Conservation (phyloP, 805 yeast species). For the Candida michaelii region DNA sequence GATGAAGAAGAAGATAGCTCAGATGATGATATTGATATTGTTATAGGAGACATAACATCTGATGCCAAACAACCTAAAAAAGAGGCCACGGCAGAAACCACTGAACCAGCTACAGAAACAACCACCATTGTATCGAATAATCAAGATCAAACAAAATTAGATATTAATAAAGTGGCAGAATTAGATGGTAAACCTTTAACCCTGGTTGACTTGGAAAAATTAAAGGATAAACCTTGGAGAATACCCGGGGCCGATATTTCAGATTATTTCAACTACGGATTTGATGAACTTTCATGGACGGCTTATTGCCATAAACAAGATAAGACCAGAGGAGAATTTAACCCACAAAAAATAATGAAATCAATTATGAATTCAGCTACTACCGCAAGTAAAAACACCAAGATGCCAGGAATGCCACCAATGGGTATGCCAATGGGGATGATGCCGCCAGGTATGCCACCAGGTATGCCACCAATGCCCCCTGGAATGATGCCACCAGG, state of each 20-base stretch:
- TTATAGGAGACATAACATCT: constrained; percentile 50
- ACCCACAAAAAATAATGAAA: constrained; percentile 76
- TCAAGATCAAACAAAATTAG: constrained; percentile 47
- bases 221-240: constrained; percentile 97
- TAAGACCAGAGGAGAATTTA: constrained; percentile 71
- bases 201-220: constrained; percentile 70
- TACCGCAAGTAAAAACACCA: constrained; percentile 10
- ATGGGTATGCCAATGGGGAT: constrained; percentile 15
- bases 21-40: constrained; percentile 79
- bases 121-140: constrained; percentile 37
- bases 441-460: constrained; percentile 18
- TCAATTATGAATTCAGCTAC: constrained; percentile 46
- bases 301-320: constrained; percentile 90
- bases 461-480: constrained; percentile 21
- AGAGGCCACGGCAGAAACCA: constrained; percentile 25
- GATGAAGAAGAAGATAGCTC: constrained; percentile 47
- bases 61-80: constrained; percentile 24
- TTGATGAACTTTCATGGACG: constrained; percentile 95
- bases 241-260: constrained; percentile 93
- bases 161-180: constrained; percentile 71
- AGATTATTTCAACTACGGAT: constrained; percentile 95
- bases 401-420: constrained; percentile 20
- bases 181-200: constrained; percentile 82
- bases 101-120: constrained; percentile 18
- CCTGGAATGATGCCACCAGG: constrained; percentile 17